Conservation (phyloP, 2,329 filamentous ascomycete species). For the Zymoseptoria brevis region DNA sequence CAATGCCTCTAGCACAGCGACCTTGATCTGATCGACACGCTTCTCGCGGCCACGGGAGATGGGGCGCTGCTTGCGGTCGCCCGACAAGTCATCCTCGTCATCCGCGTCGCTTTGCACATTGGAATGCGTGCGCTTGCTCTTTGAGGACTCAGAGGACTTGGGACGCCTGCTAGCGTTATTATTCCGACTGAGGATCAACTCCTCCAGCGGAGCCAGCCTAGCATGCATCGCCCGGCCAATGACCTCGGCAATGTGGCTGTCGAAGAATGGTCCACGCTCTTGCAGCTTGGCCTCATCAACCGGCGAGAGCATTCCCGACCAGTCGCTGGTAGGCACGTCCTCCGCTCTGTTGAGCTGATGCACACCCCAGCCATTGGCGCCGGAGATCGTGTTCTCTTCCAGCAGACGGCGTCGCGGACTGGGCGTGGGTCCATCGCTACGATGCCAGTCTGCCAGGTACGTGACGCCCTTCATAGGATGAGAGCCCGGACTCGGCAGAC, state of each 20-base stretch:
- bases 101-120: conserved; percentile 80
- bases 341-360: conserved; percentile 56
- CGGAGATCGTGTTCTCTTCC: neutral
- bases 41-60: conserved; percentile 72
- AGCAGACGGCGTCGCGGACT: conserved; percentile 42
- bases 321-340: conserved; percentile 71
- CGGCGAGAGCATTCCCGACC: conserved; percentile 79
- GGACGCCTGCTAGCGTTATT: conserved; percentile 37
- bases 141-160: conserved; percentile 50
- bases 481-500: conserved; percentile 20
- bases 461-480: conserved; percentile 24
- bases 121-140: conserved; percentile 33
- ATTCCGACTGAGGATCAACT: conserved; percentile 68
- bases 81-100: conserved; percentile 63
- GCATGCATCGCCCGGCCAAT: conserved; percentile 70
- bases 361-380: conserved; percentile 44
- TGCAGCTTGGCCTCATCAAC: conserved; percentile 77
- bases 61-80: conserved; percentile 57
- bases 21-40: conserved; percentile 69
- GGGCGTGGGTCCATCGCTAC: conserved; percentile 66
- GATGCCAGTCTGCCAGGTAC: conserved; percentile 30
- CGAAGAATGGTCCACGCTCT: conserved; percentile 78
- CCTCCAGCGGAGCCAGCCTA: conserved; percentile 72
- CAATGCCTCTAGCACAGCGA: conserved; percentile 55
- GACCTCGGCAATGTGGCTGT: conserved; percentile 78